phyloP scores from a whole-genome alignment of 176 grass and related monocot species.

The Zoysia pacifica region DNA sequence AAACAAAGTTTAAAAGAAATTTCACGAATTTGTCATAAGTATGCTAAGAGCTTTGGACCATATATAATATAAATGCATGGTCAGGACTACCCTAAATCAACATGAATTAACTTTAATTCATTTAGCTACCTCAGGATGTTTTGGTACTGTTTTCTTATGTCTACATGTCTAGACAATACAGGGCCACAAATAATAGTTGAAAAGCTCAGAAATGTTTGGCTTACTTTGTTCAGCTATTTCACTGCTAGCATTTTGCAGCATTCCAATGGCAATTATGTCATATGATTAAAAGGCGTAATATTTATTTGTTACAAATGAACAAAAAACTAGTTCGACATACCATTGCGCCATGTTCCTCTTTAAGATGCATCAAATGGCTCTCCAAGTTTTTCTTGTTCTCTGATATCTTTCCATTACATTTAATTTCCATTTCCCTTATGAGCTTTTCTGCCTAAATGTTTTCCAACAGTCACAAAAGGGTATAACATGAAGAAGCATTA shows the following conservation, averaged over 20 bases:
- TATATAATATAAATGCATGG: conserved; percentile 11
- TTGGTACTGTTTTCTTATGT: conserved; percentile 12
- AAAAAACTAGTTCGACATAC: conserved; percentile 53
- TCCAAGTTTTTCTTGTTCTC: conserved; percentile 73
- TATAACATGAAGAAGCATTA: conserved; percentile 19
- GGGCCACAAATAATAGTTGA: conserved; percentile 11
- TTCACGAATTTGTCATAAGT: conserved; percentile 3
- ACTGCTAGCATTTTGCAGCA: conserved; percentile 13
- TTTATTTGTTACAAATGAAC: conserved; percentile 33
- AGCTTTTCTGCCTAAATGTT: conserved; percentile 73
- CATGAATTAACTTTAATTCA: conserved; percentile 14
- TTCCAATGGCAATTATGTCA: neutral
- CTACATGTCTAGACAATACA: conserved; percentile 18
- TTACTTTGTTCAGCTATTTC: conserved; percentile 36
- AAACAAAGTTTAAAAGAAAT: neutral
- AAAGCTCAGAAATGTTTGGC: conserved; percentile 6
- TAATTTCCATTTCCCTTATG: conserved; percentile 77
- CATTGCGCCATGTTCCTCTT: conserved; percentile 69
- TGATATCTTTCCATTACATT: conserved; percentile 70
- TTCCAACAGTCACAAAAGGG: conserved; percentile 30
- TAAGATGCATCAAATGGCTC: conserved; percentile 53
- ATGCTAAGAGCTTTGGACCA: conserved; percentile 9
- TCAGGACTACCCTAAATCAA: conserved; percentile 20
- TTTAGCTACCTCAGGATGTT: conserved; percentile 15
- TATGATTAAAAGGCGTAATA: neutral